Conservation (phyloP, 75 land plant species). For the Pinus taeda region DNA sequence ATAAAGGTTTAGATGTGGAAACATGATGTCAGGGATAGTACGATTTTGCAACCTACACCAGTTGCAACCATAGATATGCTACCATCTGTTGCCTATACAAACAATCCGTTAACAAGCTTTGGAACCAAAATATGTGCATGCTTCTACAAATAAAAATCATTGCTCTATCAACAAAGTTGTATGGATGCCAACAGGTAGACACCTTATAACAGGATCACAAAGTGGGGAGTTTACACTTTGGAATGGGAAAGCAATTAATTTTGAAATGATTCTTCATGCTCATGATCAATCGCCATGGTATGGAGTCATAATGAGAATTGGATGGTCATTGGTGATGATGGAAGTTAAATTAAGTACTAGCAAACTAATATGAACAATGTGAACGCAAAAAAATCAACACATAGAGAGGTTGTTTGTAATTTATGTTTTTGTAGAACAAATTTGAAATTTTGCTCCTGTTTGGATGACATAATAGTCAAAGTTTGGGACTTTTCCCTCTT, state of each 20-base stretch:
- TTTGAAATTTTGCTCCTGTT: conserved; percentile 95
- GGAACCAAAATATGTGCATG: conserved; percentile 98
- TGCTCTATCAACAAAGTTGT: conserved; percentile 91
- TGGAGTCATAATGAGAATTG: conserved; percentile 99
- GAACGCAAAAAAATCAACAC: conserved; percentile 94
- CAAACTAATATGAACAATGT: conserved; percentile 99
- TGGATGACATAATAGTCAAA: conserved; percentile 95
- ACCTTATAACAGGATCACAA: conserved; percentile 95
- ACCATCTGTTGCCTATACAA: conserved; percentile 84
- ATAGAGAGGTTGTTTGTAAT: conserved; percentile 93
- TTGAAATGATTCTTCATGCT: conserved; percentile 99
- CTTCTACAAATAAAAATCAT: conserved; percentile 91
- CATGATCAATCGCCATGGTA: conserved; percentile 88
- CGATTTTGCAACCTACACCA: conserved; percentile 79
- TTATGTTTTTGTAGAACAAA: conserved; percentile 92
- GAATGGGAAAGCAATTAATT: conserved; percentile 98
- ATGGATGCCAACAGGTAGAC: conserved; percentile 98
- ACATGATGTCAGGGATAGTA: conserved; percentile 67
- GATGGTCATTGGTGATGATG: conserved; percentile 99
- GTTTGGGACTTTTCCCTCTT: conserved; percentile 99
- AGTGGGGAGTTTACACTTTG: conserved; percentile 99
- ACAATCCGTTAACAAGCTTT: conserved; percentile 91
- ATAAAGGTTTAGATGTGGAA: conserved; percentile 84
- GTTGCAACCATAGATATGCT: conserved; percentile 62
- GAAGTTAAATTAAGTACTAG: conserved; percentile 98